These are phyloP conservation scores for Eucalyptus erythrocorys DNA, from an alignment of 345 rosid genomes.

Conservation along the genomic window DNA sequence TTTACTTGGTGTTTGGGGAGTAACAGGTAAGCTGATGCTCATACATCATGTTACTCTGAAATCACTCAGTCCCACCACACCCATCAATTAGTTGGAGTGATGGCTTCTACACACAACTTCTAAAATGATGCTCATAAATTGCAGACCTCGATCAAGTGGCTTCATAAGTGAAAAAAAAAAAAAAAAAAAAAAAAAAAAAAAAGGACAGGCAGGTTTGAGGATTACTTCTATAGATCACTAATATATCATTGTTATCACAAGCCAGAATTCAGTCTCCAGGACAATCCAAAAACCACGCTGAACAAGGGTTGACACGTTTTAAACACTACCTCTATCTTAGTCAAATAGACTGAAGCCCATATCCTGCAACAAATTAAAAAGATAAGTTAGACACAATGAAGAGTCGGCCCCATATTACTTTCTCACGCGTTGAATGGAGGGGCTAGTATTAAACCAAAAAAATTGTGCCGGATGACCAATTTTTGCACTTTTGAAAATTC, in stretches of 20 bases:
- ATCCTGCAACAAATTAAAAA: conserved; percentile 24
- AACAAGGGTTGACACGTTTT: neutral
- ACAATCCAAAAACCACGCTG: neutral
- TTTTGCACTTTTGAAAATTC: neutral
- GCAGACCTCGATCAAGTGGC: neutral
- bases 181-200: neutral
- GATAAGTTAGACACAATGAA: neutral
- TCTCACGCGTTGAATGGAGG: neutral
- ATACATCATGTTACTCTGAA: neutral
- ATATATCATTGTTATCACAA: neutral
- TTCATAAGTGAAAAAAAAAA: neutral
- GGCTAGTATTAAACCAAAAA: neutral
- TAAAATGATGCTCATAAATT: neutral
- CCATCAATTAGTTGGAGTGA: neutral
- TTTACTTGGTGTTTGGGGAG: neutral
- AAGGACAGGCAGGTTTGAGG: neutral
- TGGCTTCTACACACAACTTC: neutral
- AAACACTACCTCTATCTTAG: conserved; percentile 1
- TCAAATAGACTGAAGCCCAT: conserved; percentile 59
- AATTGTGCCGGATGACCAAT: neutral
- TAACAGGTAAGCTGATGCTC: neutral
- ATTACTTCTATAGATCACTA: neutral
- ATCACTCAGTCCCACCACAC: neutral
- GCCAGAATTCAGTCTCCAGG: neutral
- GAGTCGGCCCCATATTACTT: neutral